Evolutionary conservation across 1,284 basidiomycete genomes (phyloP), one percentile per base, ranked within the genome.

Genomic region (Mycosarcoma mackinlayi): DNA sequence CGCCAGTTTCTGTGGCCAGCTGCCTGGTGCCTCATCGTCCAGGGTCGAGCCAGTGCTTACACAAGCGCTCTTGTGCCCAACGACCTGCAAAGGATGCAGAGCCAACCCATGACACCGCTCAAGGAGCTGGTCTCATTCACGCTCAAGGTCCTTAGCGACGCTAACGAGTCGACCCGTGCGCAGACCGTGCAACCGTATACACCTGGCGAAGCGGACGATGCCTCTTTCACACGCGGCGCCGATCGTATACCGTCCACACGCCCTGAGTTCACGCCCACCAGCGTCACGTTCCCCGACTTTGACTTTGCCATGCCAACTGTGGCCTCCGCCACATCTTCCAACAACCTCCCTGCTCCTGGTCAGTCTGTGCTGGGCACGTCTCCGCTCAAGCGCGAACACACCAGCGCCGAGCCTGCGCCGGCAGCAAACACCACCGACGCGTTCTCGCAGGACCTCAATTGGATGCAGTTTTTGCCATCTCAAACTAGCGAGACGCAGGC

Each of bases 41-140:
- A 33, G 37, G 47, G 31, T 18, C 56, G 13, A 5, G 6, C 37
- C 13, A 18, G 5, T 9, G 18, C 38, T 13, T 21, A 27, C 6
- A n/a, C 21, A 11, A 25, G 40, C 27, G 41, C 27, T 1, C 18
- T 33, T 11, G 33, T 21, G 10, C 5, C 21, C 23, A 38, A 35
- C 16, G 52, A 61, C 25, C 53, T 67, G 11, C 45, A 57, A 16
- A 52, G 23, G 38, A 48, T 56, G 28, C 53, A 39, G 21, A 50
- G 45, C 23, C 57, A 67, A 19, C 53, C 64, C 25, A 48, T 57
- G 41, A 70, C 61, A 4, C 67, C 67, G 11, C 61, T 70, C 45
- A 70, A 70, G 39, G 67, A 70, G 41, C 49, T 70, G 13, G 67
- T 55, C 39, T 56, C 67, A 3, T 70, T 70, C 57, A 57, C 67